Base-by-base conservation (phyloP, 768 basidiomycete genomes). In the Mycena alexandri region DNA sequence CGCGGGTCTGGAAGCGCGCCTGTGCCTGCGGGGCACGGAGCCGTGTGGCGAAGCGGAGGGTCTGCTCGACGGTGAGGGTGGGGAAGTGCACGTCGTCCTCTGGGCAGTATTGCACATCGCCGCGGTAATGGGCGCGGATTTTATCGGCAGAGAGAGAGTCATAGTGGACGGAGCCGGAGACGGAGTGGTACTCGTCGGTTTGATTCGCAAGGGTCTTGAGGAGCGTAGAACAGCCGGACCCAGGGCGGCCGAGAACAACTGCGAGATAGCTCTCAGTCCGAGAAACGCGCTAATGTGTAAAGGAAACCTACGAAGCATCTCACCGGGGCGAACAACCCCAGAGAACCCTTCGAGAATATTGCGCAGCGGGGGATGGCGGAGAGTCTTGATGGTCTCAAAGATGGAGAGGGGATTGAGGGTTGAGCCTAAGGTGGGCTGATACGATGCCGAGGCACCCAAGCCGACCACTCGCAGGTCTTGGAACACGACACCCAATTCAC, bases 81-180 rank as follows among this genome's bases (percentile, higher is more conserved):
- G 94, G 92, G 71, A 95, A 92, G 75, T 95, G 94, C 2, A 93
- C 82, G 74, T 96, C 94, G 72, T 95, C 94, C 80, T 93, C 94
- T 0, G 93, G 92, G 66, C 86, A 90, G 75, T 93, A 95, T 61
- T 87, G 86, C 2, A 93, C 89, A 73, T 94, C 94, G 17, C 95
- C 95, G 3, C 91, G 90, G 75, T 88, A 92, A 57, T 85, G 85
- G 65, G 87, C 84, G 64, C 75, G 71, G 60, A 96, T 84, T 61
- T 94, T 84, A 1, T 86, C 78, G 2, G 92, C 86, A 0, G 88
- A 79, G 65, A 96, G 84, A 1, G 93, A 89, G 74, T 93, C 93
- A 73, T 96, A 98, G 52, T 82, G 80, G 3, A 95, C 86, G 0
- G 90, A 82, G 25, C 95, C 95, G 38, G 87, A 77, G 21, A 96